Percentiles rank a stretch among this genome's conserved stretches.
Conservation (phyloP, 495 filamentous ascomycete species). For the Aspergillus nanangensis region DNA sequence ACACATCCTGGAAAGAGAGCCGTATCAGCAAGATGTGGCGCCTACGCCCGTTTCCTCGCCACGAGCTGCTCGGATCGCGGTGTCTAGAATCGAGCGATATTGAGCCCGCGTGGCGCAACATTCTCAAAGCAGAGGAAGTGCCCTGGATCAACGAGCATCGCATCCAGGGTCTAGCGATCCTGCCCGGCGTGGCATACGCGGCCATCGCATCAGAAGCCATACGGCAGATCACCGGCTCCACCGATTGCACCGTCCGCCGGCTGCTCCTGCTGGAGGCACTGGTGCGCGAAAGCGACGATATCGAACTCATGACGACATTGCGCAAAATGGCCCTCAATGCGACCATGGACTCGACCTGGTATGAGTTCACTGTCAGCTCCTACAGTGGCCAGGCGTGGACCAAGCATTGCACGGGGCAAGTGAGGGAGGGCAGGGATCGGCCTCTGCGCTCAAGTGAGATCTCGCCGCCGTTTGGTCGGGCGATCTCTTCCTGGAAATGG, state of each 20-base stretch:
- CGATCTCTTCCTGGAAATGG: constrained; percentile 18
- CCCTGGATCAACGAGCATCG: constrained; percentile 48
- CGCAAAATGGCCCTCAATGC: neutral
- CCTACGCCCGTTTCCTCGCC: constrained; percentile 37
- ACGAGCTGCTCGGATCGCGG: constrained; percentile 42
- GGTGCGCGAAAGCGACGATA: constrained; percentile 13
- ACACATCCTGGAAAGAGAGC: constrained; percentile 43
- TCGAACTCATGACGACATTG: neutral
- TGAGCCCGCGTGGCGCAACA: constrained; percentile 49
- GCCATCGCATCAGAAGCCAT: constrained; percentile 44
- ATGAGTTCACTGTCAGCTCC: neutral
- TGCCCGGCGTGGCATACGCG: constrained; percentile 45
- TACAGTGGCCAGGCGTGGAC: neutral
- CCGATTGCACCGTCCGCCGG: constrained; percentile 14
- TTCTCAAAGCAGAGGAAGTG: constrained; percentile 35
- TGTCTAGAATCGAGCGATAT: constrained; percentile 31
- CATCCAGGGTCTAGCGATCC: constrained; percentile 31
- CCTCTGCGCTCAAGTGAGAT: neutral
- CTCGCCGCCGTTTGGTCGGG: constrained; percentile 5
- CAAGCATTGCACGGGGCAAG: neutral
- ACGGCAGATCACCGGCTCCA: constrained; percentile 28
- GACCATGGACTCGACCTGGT: neutral
- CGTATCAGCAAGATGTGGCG: constrained; percentile 41
- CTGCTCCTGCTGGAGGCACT: constrained; percentile 22
- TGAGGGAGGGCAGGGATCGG: neutral